Evolutionary conservation across 345 rosid genomes (phyloP).

Genomic region (Salix suchowensis): DNA sequence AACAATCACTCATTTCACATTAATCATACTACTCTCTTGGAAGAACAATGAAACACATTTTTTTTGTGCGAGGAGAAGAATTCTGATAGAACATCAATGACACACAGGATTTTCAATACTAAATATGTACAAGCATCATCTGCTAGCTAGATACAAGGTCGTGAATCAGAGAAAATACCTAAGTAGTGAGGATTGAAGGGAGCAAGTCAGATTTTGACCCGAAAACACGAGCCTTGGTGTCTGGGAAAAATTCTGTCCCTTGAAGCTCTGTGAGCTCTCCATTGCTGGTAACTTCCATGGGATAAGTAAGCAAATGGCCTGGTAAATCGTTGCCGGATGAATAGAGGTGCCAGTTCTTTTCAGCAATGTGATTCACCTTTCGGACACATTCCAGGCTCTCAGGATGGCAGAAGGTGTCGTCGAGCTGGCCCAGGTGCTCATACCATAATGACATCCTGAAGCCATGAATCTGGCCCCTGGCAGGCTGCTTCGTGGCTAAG

Average conservation of each 20-base stretch:
- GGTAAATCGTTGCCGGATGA: conserved; percentile 34
- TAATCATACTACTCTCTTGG: neutral
- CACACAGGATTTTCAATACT: neutral
- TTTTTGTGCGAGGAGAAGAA: neutral
- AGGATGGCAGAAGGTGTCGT: conserved; percentile 29
- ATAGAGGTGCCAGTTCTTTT: conserved; percentile 34
- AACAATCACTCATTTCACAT: too few species aligned
- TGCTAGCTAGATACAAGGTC: neutral
- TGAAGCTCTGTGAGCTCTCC: conserved; percentile 32
- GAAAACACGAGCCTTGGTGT: conserved; percentile 36
- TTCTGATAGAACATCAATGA: neutral
- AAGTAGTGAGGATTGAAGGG: conserved; percentile 44
- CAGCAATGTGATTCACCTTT: conserved; percentile 35
- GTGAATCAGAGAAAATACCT: neutral
- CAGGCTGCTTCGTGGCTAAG: conserved; percentile 19
- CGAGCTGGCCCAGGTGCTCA: conserved; percentile 38
- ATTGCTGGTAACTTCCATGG: conserved; percentile 21
- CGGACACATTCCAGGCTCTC: conserved; percentile 38
- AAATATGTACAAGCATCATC: neutral
- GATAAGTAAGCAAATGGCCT: conserved; percentile 46
- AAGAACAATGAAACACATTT: neutral
- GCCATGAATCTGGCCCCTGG: conserved; percentile 50
- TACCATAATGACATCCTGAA: conserved; percentile 46
- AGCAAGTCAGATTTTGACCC: conserved; percentile 40
- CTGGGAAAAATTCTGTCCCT: conserved; percentile 37